Conservation (phyloP, 129 eudicot species). For the Calendula officinalis region DNA sequence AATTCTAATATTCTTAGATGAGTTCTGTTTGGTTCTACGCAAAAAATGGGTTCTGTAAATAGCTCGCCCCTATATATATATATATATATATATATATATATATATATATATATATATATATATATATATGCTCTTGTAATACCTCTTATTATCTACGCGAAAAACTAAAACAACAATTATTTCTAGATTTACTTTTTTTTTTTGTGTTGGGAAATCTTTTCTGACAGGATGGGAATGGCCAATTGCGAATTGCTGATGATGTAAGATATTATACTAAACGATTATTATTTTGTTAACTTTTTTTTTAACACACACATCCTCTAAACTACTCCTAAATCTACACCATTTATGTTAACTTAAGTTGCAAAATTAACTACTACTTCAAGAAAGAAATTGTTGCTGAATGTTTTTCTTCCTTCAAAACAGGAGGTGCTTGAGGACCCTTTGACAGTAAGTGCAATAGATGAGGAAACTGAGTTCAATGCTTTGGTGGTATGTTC, state of each 20-base stretch:
- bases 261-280: slow-evolving; percentile 47
- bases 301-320: no score
- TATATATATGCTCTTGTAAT: not conserved
- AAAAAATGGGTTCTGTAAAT: no score
- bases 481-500: slow-evolving; percentile 86
- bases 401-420: not conserved
- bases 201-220: not conserved
- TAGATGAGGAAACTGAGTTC: slow-evolving; percentile 98
- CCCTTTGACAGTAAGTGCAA: slow-evolving; percentile 66
- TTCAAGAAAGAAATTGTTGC: not conserved
- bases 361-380: not conserved
- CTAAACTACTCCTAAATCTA: no score
- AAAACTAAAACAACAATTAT: not conserved
- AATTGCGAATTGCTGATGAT: slow-evolving; percentile 81
- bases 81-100: no score
- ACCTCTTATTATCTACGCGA: not conserved
- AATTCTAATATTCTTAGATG: no score
- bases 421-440: slow-evolving; percentile 89
- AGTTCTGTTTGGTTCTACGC: no score
- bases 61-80: no score
- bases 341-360: no score
- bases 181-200: not conserved
- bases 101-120: no score
- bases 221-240: slow-evolving; percentile 74
- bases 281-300: not conserved